phyloP scores from a whole-genome alignment of 257 asterid species.

The Penstemon newberryi region DNA sequence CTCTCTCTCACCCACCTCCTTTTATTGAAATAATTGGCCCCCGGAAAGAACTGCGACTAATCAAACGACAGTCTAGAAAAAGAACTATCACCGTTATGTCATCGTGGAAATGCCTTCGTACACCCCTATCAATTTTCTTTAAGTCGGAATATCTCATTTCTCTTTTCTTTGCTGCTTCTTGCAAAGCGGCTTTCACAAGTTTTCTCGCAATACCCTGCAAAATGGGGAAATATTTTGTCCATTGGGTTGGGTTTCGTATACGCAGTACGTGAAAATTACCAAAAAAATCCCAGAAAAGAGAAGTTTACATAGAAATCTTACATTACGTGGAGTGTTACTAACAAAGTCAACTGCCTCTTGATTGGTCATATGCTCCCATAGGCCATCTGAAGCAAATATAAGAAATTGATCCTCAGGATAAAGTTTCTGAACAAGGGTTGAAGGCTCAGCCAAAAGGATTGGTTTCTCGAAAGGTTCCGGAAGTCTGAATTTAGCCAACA shows the following conservation, averaged over 20 bases:
- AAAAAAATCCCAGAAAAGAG: neutral
- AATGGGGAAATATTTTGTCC: slow-evolving; percentile 10
- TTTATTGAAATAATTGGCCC: slow-evolving; percentile 52
- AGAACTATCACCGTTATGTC: slow-evolving; percentile 74
- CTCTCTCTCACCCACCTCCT: slow-evolving; percentile 47
- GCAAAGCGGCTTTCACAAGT: slow-evolving; percentile 61
- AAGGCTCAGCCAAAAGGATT: slow-evolving; percentile 73
- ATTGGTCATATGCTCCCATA: slow-evolving; percentile 89
- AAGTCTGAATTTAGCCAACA: slow-evolving; percentile 68
- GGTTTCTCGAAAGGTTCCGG: slow-evolving; percentile 61
- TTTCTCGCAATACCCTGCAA: slow-evolving; percentile 76
- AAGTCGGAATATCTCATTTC: slow-evolving; percentile 79
- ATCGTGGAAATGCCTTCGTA: slow-evolving; percentile 78
- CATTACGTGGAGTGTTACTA: slow-evolving; percentile 52
- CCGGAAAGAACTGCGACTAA: slow-evolving; percentile 42
- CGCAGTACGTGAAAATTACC: too few relatives aligned
- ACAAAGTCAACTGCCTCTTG: slow-evolving; percentile 75
- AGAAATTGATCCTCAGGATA: slow-evolving; percentile 67
- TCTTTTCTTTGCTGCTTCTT: slow-evolving; percentile 70
- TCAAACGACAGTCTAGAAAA: slow-evolving; percentile 57
- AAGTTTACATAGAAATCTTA: slow-evolving; percentile 33
- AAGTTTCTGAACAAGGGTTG: slow-evolving; percentile 56
- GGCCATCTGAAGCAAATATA: slow-evolving; percentile 80
- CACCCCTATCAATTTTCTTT: slow-evolving; percentile 63
- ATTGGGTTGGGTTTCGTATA: neutral